Conservation (phyloP, 2,329 filamentous ascomycete genomes). For the Calycina herbarum region DNA sequence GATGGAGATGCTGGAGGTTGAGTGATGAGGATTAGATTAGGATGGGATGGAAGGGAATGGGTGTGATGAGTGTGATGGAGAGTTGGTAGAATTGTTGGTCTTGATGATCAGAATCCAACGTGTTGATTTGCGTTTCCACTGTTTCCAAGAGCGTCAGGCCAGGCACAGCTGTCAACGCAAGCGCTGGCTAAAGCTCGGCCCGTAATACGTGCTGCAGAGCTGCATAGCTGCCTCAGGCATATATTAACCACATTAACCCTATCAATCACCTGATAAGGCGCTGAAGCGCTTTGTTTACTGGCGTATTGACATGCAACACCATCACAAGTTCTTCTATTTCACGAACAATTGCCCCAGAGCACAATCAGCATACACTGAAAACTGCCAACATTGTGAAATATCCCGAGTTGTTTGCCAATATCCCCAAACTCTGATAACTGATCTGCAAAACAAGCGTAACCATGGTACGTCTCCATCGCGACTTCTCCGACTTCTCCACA, state of each 20-base stretch:
- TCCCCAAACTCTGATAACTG: neutral
- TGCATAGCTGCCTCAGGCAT: neutral
- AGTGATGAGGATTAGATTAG: neutral
- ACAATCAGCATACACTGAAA: neutral
- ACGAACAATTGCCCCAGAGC: neutral
- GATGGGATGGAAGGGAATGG: neutral
- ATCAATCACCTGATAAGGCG: neutral
- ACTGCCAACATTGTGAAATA: neutral
- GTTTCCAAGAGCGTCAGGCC: neutral
- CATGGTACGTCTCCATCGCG: constrained; percentile 23
- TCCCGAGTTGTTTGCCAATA: neutral
- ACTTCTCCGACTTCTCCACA: constrained; percentile 20
- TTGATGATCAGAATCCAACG: neutral
- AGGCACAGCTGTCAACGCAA: constrained; percentile 5
- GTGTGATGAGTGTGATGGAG: neutral
- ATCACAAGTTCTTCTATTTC: no score
- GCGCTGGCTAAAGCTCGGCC: neutral
- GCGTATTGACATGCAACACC: neutral
- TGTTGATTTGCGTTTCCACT: neutral
- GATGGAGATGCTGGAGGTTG: constrained; percentile 13
- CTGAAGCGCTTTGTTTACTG: neutral
- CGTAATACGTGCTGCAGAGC: neutral
- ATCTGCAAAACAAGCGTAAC: constrained; percentile 10
- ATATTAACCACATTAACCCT: neutral
- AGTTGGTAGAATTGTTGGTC: neutral